Base-by-base conservation (phyloP, 805 yeast genomes). In the Candida glaebosa region DNA sequence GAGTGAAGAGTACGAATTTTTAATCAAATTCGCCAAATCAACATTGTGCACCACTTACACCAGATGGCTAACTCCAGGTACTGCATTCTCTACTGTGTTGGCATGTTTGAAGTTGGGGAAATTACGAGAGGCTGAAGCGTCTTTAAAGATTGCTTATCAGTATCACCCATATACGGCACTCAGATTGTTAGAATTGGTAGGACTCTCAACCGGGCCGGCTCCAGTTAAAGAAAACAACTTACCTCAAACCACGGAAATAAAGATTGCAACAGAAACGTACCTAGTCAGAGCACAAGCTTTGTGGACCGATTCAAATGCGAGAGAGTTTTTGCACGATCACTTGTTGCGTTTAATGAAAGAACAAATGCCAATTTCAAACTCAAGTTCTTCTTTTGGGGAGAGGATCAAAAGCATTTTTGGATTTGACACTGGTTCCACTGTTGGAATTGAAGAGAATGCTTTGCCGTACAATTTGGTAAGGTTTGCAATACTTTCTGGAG, bases 21-120 rank as follows among this genome's bases (percentile, higher is more conserved):
- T 88, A 49, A 67, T 81, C 9, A 75, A 78, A 15, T 61, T 87
- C 25, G 73, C 72, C 2, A 63, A 75, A 9, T 78, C 86, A 1
- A 76, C 85, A 1, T 64, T 84, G 25, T 67, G 72, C 3, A 73
- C 67, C 17, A 70, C 82, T 0, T 84, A 86, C 49, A 59, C 59
- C 9, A 76, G 75, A 47, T 84, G 95, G 91, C 65, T 67, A 34
- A 83, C 89, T 1, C 85, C 93, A 0, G 84, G 89, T 0, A 56
- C 88, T 20, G 79, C 82, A 1, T 81, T 79, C 52, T 82, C 91
- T 1, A 57, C 72, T 3, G 85, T 80, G 0, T 62, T 85, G 40
- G 87, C 93, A n/a, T 65, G 76, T 43, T 64, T 79, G 44, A 61
- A 69, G 25, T 49, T 75, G 10, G 71, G 64, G 3, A 61, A 72